Conservation (phyloP, 1,139 yeast species). For the Debaryomycetaceae sp. region DNA sequence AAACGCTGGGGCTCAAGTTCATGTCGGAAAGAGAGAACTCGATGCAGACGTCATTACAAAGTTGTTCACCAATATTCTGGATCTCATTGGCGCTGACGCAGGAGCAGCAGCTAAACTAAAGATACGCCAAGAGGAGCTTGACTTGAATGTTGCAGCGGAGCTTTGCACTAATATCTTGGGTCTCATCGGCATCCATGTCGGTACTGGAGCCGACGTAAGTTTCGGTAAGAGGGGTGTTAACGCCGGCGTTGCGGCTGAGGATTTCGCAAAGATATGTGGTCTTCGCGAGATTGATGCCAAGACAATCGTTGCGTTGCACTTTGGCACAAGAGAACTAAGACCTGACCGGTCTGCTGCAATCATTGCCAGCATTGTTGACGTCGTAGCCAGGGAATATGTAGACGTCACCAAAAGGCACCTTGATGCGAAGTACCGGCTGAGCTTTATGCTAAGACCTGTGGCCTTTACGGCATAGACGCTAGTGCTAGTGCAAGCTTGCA, state of each 20-base stretch:
- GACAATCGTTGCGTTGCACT: too few relatives aligned
- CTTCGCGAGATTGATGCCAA: too few relatives aligned
- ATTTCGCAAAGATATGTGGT: too few relatives aligned
- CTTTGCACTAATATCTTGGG: constrained; percentile 5
- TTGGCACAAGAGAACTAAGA: constrained; percentile 4
- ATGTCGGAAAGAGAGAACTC: constrained; percentile 3
- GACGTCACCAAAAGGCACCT: constrained; percentile 2
- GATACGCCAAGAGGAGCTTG: constrained; percentile 4
- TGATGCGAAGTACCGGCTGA: constrained; percentile 1
- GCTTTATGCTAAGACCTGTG: constrained; percentile 1
- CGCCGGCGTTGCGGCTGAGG: constrained; percentile 3
- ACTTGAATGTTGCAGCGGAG: constrained; percentile 3
- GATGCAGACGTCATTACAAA: constrained; percentile 1
- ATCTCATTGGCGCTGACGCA: constrained; percentile 5
- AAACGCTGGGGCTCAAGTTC: background rate
- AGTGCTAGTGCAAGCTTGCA: constrained; percentile 3
- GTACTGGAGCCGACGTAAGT: constrained; percentile 2
- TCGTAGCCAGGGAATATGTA: too few relatives aligned
- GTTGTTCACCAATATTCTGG: constrained; percentile 4
- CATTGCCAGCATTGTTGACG: constrained; percentile 3
- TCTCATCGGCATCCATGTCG: constrained; percentile 3
- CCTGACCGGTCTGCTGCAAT: constrained; percentile 3
- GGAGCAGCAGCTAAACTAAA: too few relatives aligned
- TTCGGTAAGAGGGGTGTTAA: constrained; percentile 5
- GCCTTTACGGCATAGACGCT: background rate